phyloP scores from a whole-genome alignment of 768 basidiomycete genomes.

The Suillus americanus region DNA sequence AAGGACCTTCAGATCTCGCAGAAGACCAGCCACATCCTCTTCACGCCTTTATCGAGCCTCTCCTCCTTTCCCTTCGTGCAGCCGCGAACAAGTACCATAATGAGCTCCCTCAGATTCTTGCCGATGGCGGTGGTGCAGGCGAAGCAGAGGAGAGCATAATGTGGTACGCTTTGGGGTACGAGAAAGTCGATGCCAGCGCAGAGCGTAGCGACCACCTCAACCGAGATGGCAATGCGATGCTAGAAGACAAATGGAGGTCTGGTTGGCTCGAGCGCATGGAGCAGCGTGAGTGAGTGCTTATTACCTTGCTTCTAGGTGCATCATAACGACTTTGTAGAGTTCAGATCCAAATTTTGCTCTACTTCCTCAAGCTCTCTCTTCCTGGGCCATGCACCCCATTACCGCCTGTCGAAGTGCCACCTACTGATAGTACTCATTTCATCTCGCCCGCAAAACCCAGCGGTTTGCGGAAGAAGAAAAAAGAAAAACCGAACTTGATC shows the following conservation, averaged over 20 bases:
- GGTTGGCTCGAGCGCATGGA: constrained; percentile 67
- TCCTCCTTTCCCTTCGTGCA: constrained; percentile 59
- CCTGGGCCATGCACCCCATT: constrained; percentile 42
- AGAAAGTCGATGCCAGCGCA: constrained; percentile 42
- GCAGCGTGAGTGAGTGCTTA: constrained; percentile 55
- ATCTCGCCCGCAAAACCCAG: constrained; percentile 6
- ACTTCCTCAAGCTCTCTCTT: constrained; percentile 63
- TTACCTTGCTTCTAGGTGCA: neutral
- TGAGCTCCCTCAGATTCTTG: constrained; percentile 61
- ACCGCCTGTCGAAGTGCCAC: constrained; percentile 26
- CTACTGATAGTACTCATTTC: constrained; percentile 13
- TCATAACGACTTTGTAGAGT: constrained; percentile 42
- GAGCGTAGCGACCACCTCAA: constrained; percentile 25
- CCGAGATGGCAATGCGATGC: constrained; percentile 28
- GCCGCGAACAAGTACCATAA: constrained; percentile 60
- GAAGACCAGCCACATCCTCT: constrained; percentile 47
- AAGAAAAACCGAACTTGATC: constrained; percentile 20
- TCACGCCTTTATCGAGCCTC: constrained; percentile 56
- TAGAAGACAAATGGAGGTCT: constrained; percentile 53
- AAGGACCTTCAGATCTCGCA: constrained; percentile 26
- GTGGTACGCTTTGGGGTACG: constrained; percentile 71
- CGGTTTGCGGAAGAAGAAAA: constrained; percentile 19
- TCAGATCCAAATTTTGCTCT: constrained; percentile 73
- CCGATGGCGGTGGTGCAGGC: constrained; percentile 57
- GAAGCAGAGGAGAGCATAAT: constrained; percentile 72